These are phyloP conservation scores for Tylopilus vinaceipallidus DNA, from an alignment of 768 basidiomycete genomes.

Conservation along the genomic window DNA sequence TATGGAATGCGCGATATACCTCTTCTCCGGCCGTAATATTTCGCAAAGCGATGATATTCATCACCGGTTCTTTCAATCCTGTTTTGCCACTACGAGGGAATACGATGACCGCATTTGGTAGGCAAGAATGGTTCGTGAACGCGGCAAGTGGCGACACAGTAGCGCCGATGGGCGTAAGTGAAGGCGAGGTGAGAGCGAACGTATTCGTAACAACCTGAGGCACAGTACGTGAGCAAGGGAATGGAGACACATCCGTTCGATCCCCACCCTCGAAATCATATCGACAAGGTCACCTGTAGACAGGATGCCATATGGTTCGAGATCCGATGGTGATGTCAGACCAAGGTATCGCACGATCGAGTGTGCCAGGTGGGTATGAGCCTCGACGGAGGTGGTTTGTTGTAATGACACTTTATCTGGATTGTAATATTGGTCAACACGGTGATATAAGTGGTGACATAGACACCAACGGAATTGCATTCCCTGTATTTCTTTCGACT, in stretches of 20 bases:
- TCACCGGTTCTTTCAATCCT: constrained; percentile 48
- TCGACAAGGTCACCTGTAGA: constrained; percentile 65
- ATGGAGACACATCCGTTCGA: background rate
- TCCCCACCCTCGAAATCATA: constrained; percentile 65
- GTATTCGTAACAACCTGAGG: constrained; percentile 87
- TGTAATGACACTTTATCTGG: constrained; percentile 59
- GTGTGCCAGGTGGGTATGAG: constrained; percentile 70
- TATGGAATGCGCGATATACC: constrained; percentile 38
- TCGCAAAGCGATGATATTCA: constrained; percentile 73
- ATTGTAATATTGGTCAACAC: background rate
- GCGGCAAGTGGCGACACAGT: constrained; percentile 80
- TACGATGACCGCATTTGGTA: constrained; percentile 87
- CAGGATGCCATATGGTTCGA: constrained; percentile 54
- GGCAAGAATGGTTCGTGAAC: constrained; percentile 85
- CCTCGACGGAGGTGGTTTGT: constrained; percentile 44
- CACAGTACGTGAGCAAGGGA: constrained; percentile 2
- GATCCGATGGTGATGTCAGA: constrained; percentile 54
- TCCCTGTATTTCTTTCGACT: constrained; percentile 63
- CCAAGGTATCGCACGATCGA: constrained; percentile 71
- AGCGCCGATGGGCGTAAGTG: constrained; percentile 78
- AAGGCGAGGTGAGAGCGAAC: constrained; percentile 77
- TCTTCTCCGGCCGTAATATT: constrained; percentile 67
- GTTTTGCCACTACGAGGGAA: constrained; percentile 61
- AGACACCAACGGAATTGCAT: constrained; percentile 73
- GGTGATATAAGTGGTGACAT: too few species aligned